These are phyloP conservation scores for Coemansia sp. DNA, from an alignment of 192 early-diverging fungal genomes.

Conservation along the genomic window DNA sequence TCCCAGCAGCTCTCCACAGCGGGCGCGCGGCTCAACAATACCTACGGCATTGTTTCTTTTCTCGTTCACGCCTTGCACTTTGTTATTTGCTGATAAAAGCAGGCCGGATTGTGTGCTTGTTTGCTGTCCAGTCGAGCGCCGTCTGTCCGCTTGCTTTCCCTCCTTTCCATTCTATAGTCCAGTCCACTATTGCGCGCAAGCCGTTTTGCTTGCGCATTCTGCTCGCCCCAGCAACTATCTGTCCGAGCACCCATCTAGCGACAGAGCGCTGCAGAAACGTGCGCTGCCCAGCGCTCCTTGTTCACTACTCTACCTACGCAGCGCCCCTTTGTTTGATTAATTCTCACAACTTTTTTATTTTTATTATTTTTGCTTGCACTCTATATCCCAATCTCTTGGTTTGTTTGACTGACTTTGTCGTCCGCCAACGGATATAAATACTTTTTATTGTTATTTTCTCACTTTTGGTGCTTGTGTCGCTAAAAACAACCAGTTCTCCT, in stretches of 20 bases:
- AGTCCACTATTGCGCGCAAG: background rate
- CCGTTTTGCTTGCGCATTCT: background rate
- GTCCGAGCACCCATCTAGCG: background rate
- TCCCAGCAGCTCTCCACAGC: background rate
- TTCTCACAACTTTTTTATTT: constrained; percentile 4
- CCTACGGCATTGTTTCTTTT: background rate
- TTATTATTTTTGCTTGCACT: constrained; percentile 1
- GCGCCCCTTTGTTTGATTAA: constrained; percentile 9
- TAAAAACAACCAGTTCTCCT: background rate
- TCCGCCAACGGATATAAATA: background rate
- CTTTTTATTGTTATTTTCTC: background rate
- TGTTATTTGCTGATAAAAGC: background rate
- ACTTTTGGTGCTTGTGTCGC: background rate
- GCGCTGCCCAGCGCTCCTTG: background rate
- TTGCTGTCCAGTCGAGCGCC: background rate
- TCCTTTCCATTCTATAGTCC: background rate
- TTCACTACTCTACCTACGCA: constrained; percentile 8
- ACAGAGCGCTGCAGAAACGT: background rate
- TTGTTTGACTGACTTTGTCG: background rate
- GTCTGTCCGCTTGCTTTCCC: background rate
- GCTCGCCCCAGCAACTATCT: background rate
- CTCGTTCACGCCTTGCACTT: background rate
- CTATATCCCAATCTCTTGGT: constrained; percentile 5
- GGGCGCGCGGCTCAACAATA: background rate
- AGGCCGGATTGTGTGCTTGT: background rate